Evolutionary conservation across 148 eudicot genomes (phyloP).

Genomic region (Amaranthus palmeri): DNA sequence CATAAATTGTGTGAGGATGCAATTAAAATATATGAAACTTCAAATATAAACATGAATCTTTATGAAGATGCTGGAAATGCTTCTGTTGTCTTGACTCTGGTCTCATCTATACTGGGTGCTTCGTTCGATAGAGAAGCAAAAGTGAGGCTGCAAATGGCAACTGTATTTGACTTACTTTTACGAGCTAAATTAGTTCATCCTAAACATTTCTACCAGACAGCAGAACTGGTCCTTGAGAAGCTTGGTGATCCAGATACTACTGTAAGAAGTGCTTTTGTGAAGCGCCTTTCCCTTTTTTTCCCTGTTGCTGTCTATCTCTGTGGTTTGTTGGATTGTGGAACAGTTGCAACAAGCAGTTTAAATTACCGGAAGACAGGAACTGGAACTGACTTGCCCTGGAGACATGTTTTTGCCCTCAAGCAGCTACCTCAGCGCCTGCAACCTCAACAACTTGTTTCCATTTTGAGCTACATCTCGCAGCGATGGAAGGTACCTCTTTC

Average conservation of each 20-base stretch:
- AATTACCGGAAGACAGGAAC: conserved; percentile 27
- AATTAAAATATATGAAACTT: conserved; percentile 36
- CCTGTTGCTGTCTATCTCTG: conserved; percentile 58
- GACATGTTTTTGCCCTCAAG: conserved; percentile 78
- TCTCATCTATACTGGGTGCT: conserved; percentile 59
- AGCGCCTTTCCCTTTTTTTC: conserved; percentile 59
- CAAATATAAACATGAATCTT: conserved; percentile 30
- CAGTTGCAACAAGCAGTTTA: conserved; percentile 28
- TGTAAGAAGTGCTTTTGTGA: conserved; percentile 51
- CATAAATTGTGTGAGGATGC: conserved; percentile 53
- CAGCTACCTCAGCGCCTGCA: conserved; percentile 81
- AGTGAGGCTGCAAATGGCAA: conserved; percentile 69
- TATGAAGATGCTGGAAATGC: conserved; percentile 44
- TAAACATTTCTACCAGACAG: conserved; percentile 45
- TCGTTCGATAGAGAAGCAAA: conserved; percentile 85
- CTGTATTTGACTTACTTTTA: conserved; percentile 58
- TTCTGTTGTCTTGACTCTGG: conserved; percentile 46
- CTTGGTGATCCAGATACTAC: conserved; percentile 76
- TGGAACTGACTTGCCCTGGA: conserved; percentile 63
- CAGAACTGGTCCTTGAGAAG: conserved; percentile 67
- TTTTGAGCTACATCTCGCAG: conserved; percentile 88
- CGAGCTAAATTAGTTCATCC: conserved; percentile 69
- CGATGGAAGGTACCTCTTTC: conserved; percentile 97
- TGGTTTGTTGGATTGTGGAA: conserved; percentile 54
- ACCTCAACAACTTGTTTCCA: conserved; percentile 89